Evolutionary conservation across 495 filamentous ascomycete genomes (phyloP).

Genomic region (Penicillium longicatenatum): DNA sequence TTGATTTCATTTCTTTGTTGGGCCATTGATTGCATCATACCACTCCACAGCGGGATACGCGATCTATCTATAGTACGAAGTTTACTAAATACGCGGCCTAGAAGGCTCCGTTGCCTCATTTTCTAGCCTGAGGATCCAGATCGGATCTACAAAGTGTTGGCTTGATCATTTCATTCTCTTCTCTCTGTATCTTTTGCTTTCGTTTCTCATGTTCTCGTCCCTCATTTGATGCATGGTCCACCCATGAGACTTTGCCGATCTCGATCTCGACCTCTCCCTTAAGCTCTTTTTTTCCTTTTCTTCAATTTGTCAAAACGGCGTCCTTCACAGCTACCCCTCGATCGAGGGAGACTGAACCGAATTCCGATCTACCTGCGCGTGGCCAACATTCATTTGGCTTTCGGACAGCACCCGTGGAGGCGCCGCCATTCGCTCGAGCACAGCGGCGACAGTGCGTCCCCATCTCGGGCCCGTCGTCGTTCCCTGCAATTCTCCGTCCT

Average conservation of each 20-base stretch:
- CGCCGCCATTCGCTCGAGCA: conserved; percentile 30
- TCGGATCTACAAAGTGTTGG: background rate
- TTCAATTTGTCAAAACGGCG: conserved; percentile 34
- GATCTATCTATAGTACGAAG: background rate
- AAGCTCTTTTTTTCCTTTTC: background rate
- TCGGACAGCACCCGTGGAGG: conserved; percentile 25
- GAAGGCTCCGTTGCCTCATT: conserved; percentile 10
- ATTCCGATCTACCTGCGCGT: conserved; percentile 20
- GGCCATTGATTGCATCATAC: background rate
- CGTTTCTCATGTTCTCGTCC: background rate
- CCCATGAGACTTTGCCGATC: background rate
- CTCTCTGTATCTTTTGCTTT: background rate
- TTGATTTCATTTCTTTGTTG: background rate
- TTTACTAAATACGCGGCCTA: conserved; percentile 1
- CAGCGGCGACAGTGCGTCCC: conserved; percentile 31
- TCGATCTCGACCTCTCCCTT: conserved; percentile 6
- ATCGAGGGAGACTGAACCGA: conserved; percentile 37
- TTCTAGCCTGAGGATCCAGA: conserved; percentile 15
- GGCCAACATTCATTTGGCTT: conserved; percentile 19
- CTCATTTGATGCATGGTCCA: background rate
- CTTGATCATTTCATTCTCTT: background rate
- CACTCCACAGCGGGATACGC: background rate
- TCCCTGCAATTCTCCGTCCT: conserved; percentile 36
- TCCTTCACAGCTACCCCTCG: conserved; percentile 30
- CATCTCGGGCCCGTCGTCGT: conserved; percentile 29